A percentile compares a stretch with the other conserved stretches of the same genome.
Evolutionary conservation across 2,329 filamentous ascomycete species (phyloP).

Genomic region (Colletotrichum costaricense): DNA sequence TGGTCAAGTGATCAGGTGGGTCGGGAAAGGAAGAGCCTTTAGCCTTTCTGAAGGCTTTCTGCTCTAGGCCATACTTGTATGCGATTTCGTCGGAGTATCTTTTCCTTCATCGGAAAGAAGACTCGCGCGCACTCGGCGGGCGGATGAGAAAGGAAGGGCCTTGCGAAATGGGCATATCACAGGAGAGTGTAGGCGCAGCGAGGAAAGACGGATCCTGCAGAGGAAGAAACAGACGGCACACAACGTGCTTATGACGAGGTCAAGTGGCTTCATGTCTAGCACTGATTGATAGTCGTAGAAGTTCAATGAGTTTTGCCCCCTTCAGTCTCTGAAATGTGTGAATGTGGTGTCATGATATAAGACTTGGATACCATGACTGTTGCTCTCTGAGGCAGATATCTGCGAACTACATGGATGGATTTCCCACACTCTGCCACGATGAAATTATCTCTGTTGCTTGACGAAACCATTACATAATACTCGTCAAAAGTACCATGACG

Average conservation of each 20-base stretch:
- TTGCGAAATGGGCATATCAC: conserved; percentile 14
- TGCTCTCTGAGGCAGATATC: no score
- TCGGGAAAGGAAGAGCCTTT: conserved; percentile 14
- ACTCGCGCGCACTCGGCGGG: background rate
- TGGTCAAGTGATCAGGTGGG: conserved; percentile 28
- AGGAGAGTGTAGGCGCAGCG: conserved; percentile 35
- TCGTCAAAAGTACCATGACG: no score
- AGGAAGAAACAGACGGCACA: conserved; percentile 19
- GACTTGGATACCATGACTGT: no score
- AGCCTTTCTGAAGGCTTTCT: background rate
- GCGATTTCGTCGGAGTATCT: conserved; percentile 22
- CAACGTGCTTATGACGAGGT: conserved; percentile 2
- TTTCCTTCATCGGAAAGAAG: conserved; percentile 9
- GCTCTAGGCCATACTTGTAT: conserved; percentile 26
- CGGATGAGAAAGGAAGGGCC: conserved; percentile 11
- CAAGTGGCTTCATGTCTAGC: conserved; percentile 31
- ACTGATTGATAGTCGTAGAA: conserved; percentile 22
- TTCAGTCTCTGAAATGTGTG: background rate
- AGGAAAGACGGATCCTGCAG: conserved; percentile 16
- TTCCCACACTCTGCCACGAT: no score
- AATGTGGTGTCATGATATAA: background rate
- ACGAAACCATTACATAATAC: no score
- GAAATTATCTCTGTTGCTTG: no score
- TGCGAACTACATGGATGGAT: no score
- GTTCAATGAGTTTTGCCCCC: conserved; percentile 35